Base-by-base conservation (phyloP, 441 rosid genomes). In the Populus hybrid region DNA sequence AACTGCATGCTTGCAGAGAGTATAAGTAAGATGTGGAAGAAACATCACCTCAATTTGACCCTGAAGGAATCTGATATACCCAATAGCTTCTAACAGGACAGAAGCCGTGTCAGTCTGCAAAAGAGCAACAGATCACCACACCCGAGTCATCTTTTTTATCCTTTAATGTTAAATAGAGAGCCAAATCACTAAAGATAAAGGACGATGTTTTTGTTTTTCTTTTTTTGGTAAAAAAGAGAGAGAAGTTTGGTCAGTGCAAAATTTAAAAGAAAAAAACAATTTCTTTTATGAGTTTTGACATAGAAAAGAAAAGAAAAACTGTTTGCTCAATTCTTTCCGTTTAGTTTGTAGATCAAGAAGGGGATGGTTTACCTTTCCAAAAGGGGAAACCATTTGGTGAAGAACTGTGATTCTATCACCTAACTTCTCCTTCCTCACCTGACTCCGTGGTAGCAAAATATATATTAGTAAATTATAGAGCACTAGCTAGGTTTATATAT, bases 91-190 rank as follows among this genome's bases (percentile, higher is more conserved):
- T 88, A 91, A 86, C 92, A 95, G 86, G 80, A 95, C 99, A 80
- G 98, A 95, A 77, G 98, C 98, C 57, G 98, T 95, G 96, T 95
- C 99, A 89, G 98, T 95, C 98, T 95, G 96, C 94, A 90, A 85
- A 90, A 84, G 82, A 81, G 69, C 40, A 74, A 40, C 88, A 86
- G 40, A 57, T 69, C 77, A 77, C 85, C 83, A 71, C 74, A 35
- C 79, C 70, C 42, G 82, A 79, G 42, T 81, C 70, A 67, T 75
- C 81, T 73, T 83, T 76, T 77, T 77, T 20, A 72, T 75, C 81
- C 71, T 81, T 84, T 83, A 80, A 78, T 82, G 86, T 80, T 77
- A 76, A 84, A 84, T 84, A 74, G 75, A 76, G 71, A 75, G 69
- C 79, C 69, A 75, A 77, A 73, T 26, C 70, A 75, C 68, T 75